Evolutionary conservation across 306 rosid genomes (phyloP).

Genomic region (Crotalaria pallida): DNA sequence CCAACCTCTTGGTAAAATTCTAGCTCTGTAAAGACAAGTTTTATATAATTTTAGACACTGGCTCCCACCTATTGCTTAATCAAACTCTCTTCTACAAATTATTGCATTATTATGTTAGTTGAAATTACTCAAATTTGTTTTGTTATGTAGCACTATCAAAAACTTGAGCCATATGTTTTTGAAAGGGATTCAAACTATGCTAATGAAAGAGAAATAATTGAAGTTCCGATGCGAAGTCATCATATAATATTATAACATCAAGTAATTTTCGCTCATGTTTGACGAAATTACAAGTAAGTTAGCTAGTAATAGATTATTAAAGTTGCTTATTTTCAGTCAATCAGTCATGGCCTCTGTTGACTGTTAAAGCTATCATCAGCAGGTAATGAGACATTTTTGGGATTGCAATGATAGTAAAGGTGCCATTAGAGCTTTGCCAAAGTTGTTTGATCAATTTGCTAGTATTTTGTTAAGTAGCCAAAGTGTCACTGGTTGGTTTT

Average conservation of each 20-base stretch:
- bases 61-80: no score
- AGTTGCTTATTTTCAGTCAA: no score
- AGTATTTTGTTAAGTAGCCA: conserved; percentile 39
- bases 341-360: no score
- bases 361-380: conserved; percentile 36
- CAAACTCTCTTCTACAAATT: background rate
- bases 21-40: no score
- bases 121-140: conserved; percentile 1
- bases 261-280: conserved; percentile 78
- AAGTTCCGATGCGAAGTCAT: conserved; percentile 68
- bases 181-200: conserved; percentile 42
- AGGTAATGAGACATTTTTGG: conserved; percentile 98
- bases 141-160: conserved; percentile 31
- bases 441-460: conserved; percentile 90
- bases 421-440: conserved; percentile 76
- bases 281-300: conserved; percentile 87
- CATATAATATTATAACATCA: conserved; percentile 68
- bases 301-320: no score
- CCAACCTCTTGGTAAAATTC: no score
- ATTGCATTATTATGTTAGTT: conserved; percentile 17
- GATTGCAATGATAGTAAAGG: conserved; percentile 70
- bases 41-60: no score
- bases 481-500: background rate
- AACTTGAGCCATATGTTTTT: conserved; percentile 51
- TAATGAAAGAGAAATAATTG: conserved; percentile 48